Percentiles rank a stretch among this genome's conserved stretches.
phyloP scores from a whole-genome alignment of 495 filamentous ascomycete species.

The Hyaloscypha bicolor region DNA sequence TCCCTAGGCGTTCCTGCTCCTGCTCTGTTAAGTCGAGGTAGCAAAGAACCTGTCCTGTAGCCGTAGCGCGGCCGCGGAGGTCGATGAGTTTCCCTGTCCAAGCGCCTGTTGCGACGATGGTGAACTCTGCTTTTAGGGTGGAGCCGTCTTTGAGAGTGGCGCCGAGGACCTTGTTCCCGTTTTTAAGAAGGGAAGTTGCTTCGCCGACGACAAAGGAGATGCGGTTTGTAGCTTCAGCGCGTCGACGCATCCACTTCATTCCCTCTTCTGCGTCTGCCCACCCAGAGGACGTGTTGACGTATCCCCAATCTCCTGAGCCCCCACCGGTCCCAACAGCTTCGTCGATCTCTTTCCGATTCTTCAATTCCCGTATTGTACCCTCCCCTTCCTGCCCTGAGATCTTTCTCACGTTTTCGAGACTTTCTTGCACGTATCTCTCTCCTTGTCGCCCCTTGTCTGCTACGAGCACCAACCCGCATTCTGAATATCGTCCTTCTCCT shows the following conservation, averaged over 20 bases:
- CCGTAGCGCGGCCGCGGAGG: slow-evolving; percentile 70
- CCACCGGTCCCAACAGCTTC: slow-evolving; percentile 49
- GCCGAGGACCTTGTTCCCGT: slow-evolving; percentile 32
- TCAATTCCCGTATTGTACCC: slow-evolving; percentile 53
- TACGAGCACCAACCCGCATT: slow-evolving; percentile 74
- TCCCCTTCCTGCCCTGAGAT: slow-evolving; percentile 40
- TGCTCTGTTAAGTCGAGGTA: slow-evolving; percentile 72
- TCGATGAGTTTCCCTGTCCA: slow-evolving; percentile 81
- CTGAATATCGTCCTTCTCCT: slow-evolving; percentile 68
- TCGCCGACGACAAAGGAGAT: slow-evolving; percentile 66
- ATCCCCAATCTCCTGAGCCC: slow-evolving; percentile 65
- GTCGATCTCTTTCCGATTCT: slow-evolving; percentile 50
- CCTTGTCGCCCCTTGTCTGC: slow-evolving; percentile 49
- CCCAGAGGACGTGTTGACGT: slow-evolving; percentile 77
- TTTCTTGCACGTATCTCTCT: slow-evolving; percentile 62
- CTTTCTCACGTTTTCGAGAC: slow-evolving; percentile 21
- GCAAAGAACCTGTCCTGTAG: slow-evolving; percentile 78
- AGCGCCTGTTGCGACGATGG: slow-evolving; percentile 81
- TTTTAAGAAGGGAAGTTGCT: slow-evolving; percentile 39
- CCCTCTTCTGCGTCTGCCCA: slow-evolving; percentile 82
- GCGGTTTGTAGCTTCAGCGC: slow-evolving; percentile 56
- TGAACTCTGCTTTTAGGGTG: slow-evolving; percentile 66
- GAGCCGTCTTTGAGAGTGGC: slow-evolving; percentile 56
- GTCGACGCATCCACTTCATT: slow-evolving; percentile 61
- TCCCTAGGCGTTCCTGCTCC: slow-evolving; percentile 63